Evolutionary conservation across 78 protist genomes (phyloP).

Genomic region (Dictyostelium brefeldianum): DNA sequence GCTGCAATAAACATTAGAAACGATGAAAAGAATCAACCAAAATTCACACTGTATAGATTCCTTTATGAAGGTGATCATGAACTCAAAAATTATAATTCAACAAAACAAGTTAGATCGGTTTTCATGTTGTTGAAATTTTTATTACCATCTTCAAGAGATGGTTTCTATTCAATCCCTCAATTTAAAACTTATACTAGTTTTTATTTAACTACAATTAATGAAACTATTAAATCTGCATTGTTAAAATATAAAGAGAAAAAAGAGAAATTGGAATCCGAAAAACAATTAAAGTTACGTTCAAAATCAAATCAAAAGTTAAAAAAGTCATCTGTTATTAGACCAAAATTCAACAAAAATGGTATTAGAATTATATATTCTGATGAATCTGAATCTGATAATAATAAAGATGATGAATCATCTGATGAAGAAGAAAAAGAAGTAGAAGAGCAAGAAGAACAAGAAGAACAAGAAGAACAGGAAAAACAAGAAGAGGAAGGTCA

Average conservation of each 20-base stretch:
- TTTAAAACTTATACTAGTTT: background rate
- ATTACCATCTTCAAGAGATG: slow-evolving; percentile 9
- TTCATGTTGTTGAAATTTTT: slow-evolving; percentile 1
- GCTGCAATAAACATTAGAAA: background rate
- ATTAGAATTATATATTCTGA: background rate
- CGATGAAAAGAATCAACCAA: background rate
- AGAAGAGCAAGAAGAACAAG: background rate
- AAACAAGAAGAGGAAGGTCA: background rate
- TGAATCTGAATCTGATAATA: background rate
- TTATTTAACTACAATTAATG: slow-evolving; percentile 33
- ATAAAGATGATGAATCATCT: background rate
- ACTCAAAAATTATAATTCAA: background rate
- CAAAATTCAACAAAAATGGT: background rate
- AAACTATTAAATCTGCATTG: slow-evolving; percentile 7
- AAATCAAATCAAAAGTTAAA: background rate
- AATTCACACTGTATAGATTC: background rate
- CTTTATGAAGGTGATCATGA: background rate
- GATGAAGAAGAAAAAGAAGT: background rate
- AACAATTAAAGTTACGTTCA: background rate
- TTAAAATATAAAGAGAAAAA: background rate
- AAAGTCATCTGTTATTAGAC: background rate
- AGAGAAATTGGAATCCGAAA: background rate
- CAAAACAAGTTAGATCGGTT: background rate
- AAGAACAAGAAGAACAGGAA: background rate
- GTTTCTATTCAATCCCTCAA: background rate